Evolutionary conservation across 1,139 yeast species (phyloP), one percentile per base, ranked within the genome.

Genomic region (Pichia cactophila): DNA sequence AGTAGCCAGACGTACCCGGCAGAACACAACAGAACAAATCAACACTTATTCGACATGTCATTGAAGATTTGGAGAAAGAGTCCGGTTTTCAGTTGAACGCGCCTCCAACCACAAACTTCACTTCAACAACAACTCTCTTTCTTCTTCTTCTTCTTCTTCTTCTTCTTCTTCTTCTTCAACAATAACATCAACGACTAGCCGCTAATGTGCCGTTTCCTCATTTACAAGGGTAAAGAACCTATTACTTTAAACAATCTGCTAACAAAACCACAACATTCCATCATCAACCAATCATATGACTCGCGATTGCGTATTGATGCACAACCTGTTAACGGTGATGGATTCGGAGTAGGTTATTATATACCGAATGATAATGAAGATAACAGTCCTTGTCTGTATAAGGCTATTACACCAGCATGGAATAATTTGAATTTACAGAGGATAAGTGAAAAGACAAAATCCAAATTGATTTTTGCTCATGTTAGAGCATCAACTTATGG

Each of bases 391-490:
- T 86, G 95, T 62, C 77, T 89, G 3, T 92, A 86, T 70, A 84
- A 88, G 60, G 97, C 97, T 20, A 90, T 89, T 48, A 92, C 97
- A 0, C 96, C 95, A 0, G 97, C 98, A 0, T 92, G 98, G 98
- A 92, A 92, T 68, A 92, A 92, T 65, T 81, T 86, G 62, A 92
- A 92, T 63, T 71, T 92, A 55, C 92, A 87, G 54, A 80, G 90
- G 47, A 69, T 92, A 26, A 86, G 97, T 1, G 86, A 81, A 61
- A 88, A 92, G 69, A 92, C 98, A 4, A 81, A 85, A 63, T 83
- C 95, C 4, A 75, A 75, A 45, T 69, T 90, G 46, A 90, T 92
- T 4, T 92, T 92, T 71, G 98, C 95, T 2, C 98, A 92, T 66
- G 97, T 92, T 2, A 69, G 98, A 50, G 98, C 98, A 0, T 86